Base-by-base conservation (phyloP, 2,329 filamentous ascomycete genomes). In the Trichoderma hamatum region DNA sequence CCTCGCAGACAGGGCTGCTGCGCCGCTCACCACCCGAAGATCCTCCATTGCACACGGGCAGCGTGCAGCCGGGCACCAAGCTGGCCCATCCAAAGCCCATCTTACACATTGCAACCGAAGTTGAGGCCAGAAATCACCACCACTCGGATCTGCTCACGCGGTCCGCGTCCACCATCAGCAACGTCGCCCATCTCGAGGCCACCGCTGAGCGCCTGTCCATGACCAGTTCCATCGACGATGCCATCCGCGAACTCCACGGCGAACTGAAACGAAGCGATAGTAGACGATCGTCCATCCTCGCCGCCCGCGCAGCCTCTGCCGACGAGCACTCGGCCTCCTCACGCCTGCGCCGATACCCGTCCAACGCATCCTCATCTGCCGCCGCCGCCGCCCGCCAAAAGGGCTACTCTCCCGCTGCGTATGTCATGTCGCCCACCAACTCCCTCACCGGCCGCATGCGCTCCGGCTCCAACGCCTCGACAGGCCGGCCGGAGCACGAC, bases 201-300 rank as follows among this genome's bases (percentile, higher is more conserved):
- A 90, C 89, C 13, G 92, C 92, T 60, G 91, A 94, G 79, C 86
- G 89, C 72, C 83, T 94, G 78, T 92, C 90, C 73, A 86, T 87
- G 82, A 90, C 89, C 68, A 92, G 89, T 71, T 92, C 92, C 71
- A 91, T 94, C 75, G 91, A 91, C 74, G 88, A 92, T 81, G 91
- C 92, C 73, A 94, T 94, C 74, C 87, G 90, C 70, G 88, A 90
- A 75, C 83, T 93, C 72, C 89, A 92, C 78, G 83, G 88, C 70
- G 89, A 92, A 78, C 82, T 92, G 76, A 92, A 92, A 80, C 85
- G 88, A 72, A 87, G 84, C 75, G 90, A 92, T 76, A 92, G 89
- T 76, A 84, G 87, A 71, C 84, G 86, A 69, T 90, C 89, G 2
- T 91, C 89, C 10, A 82, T 89, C 61, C 82, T 88, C 55, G 87